Evolutionary conservation across 2,329 filamentous ascomycete species (phyloP).

Genomic region (Penicillium corylophilum): DNA sequence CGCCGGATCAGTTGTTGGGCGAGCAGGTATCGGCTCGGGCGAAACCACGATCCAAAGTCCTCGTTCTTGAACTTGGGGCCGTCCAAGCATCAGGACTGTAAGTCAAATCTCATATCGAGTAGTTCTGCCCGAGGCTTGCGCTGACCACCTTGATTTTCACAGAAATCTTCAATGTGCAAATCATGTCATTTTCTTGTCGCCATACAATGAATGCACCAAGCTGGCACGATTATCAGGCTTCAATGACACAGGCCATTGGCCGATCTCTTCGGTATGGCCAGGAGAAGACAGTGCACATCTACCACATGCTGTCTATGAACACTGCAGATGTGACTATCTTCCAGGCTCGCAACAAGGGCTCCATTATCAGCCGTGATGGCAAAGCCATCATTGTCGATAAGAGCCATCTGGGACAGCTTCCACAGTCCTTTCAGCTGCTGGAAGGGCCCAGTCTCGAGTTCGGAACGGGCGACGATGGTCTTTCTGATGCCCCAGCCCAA

Average conservation of each 20-base stretch:
- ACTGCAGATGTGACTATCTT: slow-evolving; percentile 50
- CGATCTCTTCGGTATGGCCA: slow-evolving; percentile 61
- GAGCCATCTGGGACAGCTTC: background rate
- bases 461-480: background rate
- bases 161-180: slow-evolving; percentile 65
- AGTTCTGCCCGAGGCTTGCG: background rate
- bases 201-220: slow-evolving; percentile 51
- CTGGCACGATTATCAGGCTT: slow-evolving; percentile 56
- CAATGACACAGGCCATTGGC: slow-evolving; percentile 64
- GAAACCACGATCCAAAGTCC: slow-evolving; percentile 40
- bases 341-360: slow-evolving; percentile 34
- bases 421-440: background rate
- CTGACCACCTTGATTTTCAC: slow-evolving; percentile 12
- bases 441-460: background rate
- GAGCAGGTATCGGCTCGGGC: no score
- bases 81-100: slow-evolving; percentile 61
- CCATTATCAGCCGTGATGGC: slow-evolving; percentile 27
- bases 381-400: slow-evolving; percentile 16
- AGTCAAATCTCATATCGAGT: slow-evolving; percentile 32
- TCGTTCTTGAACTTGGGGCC: slow-evolving; percentile 58
- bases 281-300: slow-evolving; percentile 56
- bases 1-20: no score
- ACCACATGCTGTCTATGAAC: slow-evolving; percentile 47
- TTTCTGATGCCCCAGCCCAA: no score
- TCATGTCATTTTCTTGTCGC: slow-evolving; percentile 63